phyloP scores from a whole-genome alignment of 148 eudicot genomes.

The Camellia granthamiana region DNA sequence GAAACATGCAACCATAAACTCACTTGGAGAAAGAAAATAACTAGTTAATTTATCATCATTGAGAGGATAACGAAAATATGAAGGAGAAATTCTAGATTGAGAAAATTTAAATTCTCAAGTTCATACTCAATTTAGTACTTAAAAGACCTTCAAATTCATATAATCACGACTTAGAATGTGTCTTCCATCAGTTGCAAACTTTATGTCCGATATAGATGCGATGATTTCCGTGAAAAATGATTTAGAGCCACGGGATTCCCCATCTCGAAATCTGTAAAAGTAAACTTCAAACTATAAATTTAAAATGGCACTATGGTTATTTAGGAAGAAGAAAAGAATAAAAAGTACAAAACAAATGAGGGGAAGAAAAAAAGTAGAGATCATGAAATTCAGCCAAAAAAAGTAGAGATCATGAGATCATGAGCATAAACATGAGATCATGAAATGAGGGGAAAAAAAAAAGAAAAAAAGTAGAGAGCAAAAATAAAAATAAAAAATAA shows the following conservation, averaged over 20 bases:
- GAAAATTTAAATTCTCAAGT: neutral
- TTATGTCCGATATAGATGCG: constrained; percentile 65
- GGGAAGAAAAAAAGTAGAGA: no score
- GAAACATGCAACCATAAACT: constrained; percentile 1
- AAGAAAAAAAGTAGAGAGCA: no score
- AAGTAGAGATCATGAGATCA: neutral
- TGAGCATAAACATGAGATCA: neutral
- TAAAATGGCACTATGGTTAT: constrained; percentile 8
- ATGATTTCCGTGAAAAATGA: constrained; percentile 73
- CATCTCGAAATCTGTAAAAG: constrained; percentile 41
- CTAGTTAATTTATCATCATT: neutral
- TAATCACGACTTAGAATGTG: constrained; percentile 75
- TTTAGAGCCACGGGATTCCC: constrained; percentile 39
- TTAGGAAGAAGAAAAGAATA: neutral
- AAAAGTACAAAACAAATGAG: neutral
- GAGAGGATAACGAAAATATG: neutral
- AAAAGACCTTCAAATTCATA: constrained; percentile 67
- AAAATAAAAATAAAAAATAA: neutral
- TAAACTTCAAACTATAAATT: neutral
- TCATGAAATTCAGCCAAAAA: no score
- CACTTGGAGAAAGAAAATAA: constrained; percentile 6
- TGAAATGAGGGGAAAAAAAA: neutral
- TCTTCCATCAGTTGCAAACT: constrained; percentile 66
- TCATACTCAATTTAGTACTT: constrained; percentile 6
- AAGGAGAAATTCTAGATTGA: constrained; percentile 3